These are phyloP conservation scores for Trichoderma koningiopsis DNA, from an alignment of 2,329 filamentous ascomycete genomes.

Conservation along the genomic window DNA sequence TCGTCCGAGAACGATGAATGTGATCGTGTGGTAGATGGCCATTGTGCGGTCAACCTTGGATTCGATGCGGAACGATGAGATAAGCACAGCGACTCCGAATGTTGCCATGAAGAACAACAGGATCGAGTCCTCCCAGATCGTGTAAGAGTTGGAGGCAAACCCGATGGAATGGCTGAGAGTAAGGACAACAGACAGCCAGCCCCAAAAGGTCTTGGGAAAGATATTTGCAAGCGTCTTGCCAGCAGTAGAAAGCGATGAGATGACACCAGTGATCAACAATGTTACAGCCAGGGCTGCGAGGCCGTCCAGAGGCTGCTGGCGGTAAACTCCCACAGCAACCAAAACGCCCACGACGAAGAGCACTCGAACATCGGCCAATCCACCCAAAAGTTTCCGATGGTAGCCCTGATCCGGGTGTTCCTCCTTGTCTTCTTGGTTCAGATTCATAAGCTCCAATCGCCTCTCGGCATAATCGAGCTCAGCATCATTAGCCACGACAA, in stretches of 20 bases:
- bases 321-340: conserved; percentile 37
- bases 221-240: conserved; percentile 54
- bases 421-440: conserved; percentile 43
- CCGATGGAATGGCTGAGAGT: conserved; percentile 87
- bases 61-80: conserved; percentile 74
- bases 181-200: conserved; percentile 80
- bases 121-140: conserved; percentile 97
- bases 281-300: conserved; percentile 45
- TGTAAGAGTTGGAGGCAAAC: conserved; percentile 97
- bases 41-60: conserved; percentile 68
- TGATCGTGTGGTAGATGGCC: conserved; percentile 79
- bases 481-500: conserved; percentile 55
- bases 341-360: conserved; percentile 37
- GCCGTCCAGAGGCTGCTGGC: conserved; percentile 38
- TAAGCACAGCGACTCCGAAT: conserved; percentile 75
- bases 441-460: conserved; percentile 52
- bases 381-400: conserved; percentile 41
- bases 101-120: conserved; percentile 87
- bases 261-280: conserved; percentile 46
- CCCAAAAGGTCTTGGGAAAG: conserved; percentile 78
- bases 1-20: conserved; percentile 79
- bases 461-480: conserved; percentile 63
- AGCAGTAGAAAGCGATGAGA: conserved; percentile 45
- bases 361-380: conserved; percentile 41
- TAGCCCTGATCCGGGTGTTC: conserved; percentile 44